These are phyloP conservation scores for Phaeosphaeriaceae sp. DNA, from an alignment of 2,329 filamentous ascomycete genomes.

Conservation along the genomic window DNA sequence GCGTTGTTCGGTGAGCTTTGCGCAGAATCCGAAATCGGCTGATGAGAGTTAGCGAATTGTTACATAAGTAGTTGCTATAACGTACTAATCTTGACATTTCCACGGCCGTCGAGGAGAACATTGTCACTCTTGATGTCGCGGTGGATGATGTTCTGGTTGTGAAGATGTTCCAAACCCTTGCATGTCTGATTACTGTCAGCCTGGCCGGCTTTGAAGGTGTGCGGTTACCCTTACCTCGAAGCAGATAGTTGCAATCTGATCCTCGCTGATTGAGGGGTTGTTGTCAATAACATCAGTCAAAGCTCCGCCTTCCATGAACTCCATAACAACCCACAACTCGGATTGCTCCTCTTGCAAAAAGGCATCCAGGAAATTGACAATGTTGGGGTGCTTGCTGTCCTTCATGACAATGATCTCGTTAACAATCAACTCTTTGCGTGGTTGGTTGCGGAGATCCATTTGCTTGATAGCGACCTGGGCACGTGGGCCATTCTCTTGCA, in stretches of 20 bases:
- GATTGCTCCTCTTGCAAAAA: constrained; percentile 94
- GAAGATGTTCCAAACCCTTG: constrained; percentile 90
- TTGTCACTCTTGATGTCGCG: constrained; percentile 99
- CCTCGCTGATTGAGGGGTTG: constrained; percentile 90
- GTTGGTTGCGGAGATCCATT: constrained; percentile 98
- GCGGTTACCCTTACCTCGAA: constrained; percentile 73
- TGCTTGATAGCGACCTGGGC: constrained; percentile 98
- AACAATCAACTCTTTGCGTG: constrained; percentile 96
- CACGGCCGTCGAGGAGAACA: constrained; percentile 89
- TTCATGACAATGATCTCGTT: constrained; percentile 99
- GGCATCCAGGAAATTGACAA: constrained; percentile 97
- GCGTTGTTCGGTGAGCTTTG: constrained; percentile 96
- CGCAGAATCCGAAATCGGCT: constrained; percentile 99
- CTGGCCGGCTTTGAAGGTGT: constrained; percentile 8
- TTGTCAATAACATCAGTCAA: constrained; percentile 99
- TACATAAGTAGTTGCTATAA: constrained; percentile 27
- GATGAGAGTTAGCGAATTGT: constrained; percentile 17
- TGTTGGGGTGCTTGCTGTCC: constrained; percentile 96
- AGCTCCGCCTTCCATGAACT: constrained; percentile 98
- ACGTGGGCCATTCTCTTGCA: constrained; percentile 79
- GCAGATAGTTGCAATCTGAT: constrained; percentile 97
- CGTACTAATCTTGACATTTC: constrained; percentile 97
- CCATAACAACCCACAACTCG: constrained; percentile 99
- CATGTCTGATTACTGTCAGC: constrained; percentile 73
- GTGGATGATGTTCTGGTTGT: constrained; percentile 96